Conservation (phyloP, 805 yeast genomes). For the Yamadazyma olivae region DNA sequence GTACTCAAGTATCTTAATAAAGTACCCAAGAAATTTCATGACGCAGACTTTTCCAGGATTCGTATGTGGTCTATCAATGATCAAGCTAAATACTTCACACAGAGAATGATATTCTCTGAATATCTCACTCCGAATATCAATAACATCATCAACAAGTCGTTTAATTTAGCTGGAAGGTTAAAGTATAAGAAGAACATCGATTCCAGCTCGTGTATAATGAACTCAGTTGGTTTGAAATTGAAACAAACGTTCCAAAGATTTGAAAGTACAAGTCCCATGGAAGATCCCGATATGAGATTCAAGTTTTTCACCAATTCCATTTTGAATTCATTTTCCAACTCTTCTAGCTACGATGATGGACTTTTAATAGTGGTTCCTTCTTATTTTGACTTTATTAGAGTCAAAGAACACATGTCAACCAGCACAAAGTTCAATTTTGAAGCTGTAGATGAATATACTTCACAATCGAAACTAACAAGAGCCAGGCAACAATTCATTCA, state of each 20-base stretch:
- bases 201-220: conserved; percentile 53
- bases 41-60: conserved; percentile 86
- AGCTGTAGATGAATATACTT: conserved; percentile 79
- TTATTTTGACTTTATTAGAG: conserved; percentile 79
- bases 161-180: conserved; percentile 58
- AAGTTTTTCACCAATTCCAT: conserved; percentile 71
- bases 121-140: conserved; percentile 80
- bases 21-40: conserved; percentile 73
- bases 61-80: conserved; percentile 92
- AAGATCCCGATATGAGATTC: conserved; percentile 82
- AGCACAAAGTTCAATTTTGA: conserved; percentile 60
- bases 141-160: conserved; percentile 49
- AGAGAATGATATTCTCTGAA: conserved; percentile 73
- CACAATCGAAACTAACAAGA: conserved; percentile 66
- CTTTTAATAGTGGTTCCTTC: conserved; percentile 78
- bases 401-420: conserved; percentile 65
- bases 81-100: conserved; percentile 69
- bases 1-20: conserved; percentile 65
- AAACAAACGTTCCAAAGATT: conserved; percentile 73
- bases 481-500: conserved; percentile 68
- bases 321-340: conserved; percentile 66
- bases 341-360: conserved; percentile 67
- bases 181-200: conserved; percentile 49
- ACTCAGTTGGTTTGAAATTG: conserved; percentile 61
- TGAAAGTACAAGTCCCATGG: conserved; percentile 48